Evolutionary conservation across 2,329 filamentous ascomycete genomes (phyloP).

Genomic region (Ophiostoma perfectum): DNA sequence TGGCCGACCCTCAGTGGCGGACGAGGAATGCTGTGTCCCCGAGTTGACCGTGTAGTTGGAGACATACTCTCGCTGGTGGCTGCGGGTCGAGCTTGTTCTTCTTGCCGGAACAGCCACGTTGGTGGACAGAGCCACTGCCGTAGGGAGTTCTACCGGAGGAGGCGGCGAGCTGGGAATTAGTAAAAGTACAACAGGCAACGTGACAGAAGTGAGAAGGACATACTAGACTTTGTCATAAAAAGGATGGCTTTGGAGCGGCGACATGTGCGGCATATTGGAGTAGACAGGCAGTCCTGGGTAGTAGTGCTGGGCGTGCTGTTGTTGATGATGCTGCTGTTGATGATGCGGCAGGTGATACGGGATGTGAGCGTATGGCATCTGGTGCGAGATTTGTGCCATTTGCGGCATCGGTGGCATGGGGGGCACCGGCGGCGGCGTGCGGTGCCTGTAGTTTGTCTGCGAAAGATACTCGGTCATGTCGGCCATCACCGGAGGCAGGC

Average conservation of each 20-base stretch:
- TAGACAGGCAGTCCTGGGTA: slow-evolving; percentile 18
- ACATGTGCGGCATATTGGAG: slow-evolving; percentile 17
- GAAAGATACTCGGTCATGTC: slow-evolving; percentile 15
- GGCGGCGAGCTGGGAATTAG: background rate
- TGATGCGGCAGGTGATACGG: slow-evolving; percentile 1
- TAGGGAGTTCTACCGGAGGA: slow-evolving; percentile 35
- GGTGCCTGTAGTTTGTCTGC: slow-evolving; percentile 17
- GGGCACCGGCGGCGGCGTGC: slow-evolving; percentile 14
- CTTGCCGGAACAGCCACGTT: background rate
- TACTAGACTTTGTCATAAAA: slow-evolving; percentile 24
- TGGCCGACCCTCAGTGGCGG: background rate
- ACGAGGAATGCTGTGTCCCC: background rate
- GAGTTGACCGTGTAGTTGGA: slow-evolving; percentile 4
- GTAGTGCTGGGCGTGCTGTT: background rate
- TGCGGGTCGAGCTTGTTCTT: background rate
- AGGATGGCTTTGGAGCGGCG: slow-evolving; percentile 20
- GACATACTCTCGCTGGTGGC: background rate
- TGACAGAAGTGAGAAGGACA: background rate
- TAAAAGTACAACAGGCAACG: background rate
- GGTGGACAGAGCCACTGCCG: slow-evolving; percentile 26
- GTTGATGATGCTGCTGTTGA: background rate
- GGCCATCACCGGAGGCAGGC: background rate
- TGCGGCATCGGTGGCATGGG: background rate
- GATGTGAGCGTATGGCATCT: background rate
- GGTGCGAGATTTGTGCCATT: background rate